Conservation (phyloP, 208 protist genomes). For the Endotrypanum monterogeii region DNA sequence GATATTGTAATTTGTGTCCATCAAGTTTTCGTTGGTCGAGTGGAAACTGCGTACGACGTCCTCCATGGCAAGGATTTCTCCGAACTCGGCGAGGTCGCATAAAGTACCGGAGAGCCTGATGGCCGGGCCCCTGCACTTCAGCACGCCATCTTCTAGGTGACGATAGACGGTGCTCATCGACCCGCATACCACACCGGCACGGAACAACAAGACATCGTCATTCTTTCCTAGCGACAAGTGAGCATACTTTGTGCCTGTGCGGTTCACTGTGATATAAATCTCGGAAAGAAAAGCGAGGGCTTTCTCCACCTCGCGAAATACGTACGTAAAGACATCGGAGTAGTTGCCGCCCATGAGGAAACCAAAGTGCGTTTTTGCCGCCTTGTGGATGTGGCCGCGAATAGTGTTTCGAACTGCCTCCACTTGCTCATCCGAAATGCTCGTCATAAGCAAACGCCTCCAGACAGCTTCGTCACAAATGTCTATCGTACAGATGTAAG, state of each 20-base stretch:
- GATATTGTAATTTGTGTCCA: slow-evolving; percentile 83
- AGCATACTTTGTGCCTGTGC: slow-evolving; percentile 67
- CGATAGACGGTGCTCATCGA: slow-evolving; percentile 72
- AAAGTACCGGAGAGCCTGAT: slow-evolving; percentile 73
- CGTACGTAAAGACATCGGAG: slow-evolving; percentile 80
- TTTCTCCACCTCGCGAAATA: slow-evolving; percentile 79
- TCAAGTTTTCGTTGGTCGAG: slow-evolving; percentile 67
- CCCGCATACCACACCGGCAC: slow-evolving; percentile 63
- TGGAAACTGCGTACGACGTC: slow-evolving; percentile 76
- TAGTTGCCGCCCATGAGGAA: slow-evolving; percentile 87
- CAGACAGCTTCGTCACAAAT: slow-evolving; percentile 67
- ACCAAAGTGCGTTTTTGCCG: slow-evolving; percentile 67
- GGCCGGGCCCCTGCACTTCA: slow-evolving; percentile 70
- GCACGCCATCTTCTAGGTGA: slow-evolving; percentile 45
- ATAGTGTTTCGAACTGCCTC: slow-evolving; percentile 52
- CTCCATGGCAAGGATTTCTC: slow-evolving; percentile 79
- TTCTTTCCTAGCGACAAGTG: slow-evolving; percentile 34
- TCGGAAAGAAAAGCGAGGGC: slow-evolving; percentile 75
- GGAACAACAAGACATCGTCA: slow-evolving; percentile 61
- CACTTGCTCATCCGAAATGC: slow-evolving; percentile 51
- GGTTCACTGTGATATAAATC: slow-evolving; percentile 74
- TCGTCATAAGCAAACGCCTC: slow-evolving; percentile 37
- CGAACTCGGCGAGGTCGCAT: slow-evolving; percentile 62
- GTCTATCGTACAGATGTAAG: slow-evolving; percentile 81
- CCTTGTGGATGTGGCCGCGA: slow-evolving; percentile 41